Evolutionary conservation across 768 basidiomycete species (phyloP).

Genomic region (Hygrocybe punicea): DNA sequence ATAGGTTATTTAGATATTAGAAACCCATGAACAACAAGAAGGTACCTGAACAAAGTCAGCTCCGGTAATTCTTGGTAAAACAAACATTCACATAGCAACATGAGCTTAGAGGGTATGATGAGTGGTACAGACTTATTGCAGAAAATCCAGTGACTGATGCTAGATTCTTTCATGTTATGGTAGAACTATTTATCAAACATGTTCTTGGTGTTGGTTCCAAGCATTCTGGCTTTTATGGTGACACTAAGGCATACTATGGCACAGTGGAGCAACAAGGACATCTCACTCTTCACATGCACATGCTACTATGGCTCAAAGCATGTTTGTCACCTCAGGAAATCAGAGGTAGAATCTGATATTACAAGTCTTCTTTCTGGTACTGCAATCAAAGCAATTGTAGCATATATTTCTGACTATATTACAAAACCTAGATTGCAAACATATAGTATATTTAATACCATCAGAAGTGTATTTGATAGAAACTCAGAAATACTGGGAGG

Average conservation of each 20-base stretch:
- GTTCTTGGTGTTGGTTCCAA: constrained; percentile 18
- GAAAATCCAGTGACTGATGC: constrained; percentile 29
- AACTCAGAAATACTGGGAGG: background rate
- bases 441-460: constrained; percentile 20
- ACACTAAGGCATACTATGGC: constrained; percentile 29
- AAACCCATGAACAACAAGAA: too few relatives aligned
- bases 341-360: constrained; percentile 18
- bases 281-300: constrained; percentile 37
- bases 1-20: too few relatives aligned
- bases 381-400: constrained; percentile 21
- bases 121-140: constrained; percentile 10
- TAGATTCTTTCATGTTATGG: constrained; percentile 26
- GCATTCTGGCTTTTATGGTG: constrained; percentile 26
- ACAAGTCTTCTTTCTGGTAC: constrained; percentile 25
- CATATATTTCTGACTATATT: constrained; percentile 30
- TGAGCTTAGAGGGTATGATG: constrained; percentile 5
- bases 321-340: constrained; percentile 33
- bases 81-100: constrained; percentile 16
- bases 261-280: constrained; percentile 37
- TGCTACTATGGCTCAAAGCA: constrained; percentile 35
- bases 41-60: too few relatives aligned
- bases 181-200: constrained; percentile 22
- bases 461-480: constrained; percentile 4
- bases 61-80: too few relatives aligned
- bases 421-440: constrained; percentile 25